Base-by-base conservation (phyloP, 2,329 filamentous ascomycete genomes). In the Apiospora kogelbergensis region DNA sequence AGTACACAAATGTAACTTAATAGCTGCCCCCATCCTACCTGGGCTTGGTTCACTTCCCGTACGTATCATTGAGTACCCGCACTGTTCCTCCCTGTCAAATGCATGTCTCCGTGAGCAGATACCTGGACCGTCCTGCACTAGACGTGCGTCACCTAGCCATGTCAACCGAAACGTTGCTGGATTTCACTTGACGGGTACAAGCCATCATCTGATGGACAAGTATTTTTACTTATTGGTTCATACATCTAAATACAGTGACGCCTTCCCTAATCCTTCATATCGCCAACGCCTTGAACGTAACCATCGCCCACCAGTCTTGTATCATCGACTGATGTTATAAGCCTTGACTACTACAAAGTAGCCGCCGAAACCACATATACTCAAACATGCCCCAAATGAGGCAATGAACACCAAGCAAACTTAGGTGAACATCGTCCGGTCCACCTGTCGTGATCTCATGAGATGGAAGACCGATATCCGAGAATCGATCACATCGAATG, bases 391-490 rank as follows among this genome's bases (percentile, higher is more conserved):
- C 37, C 11, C 40, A 44, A 65, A 7, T 26, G 37, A 65, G 24
- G 37, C 22, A 44, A 65, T 42, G 22, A 44, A 44, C 63, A 22
- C n/a, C n/a, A 30, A 41, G 41, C 63, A 65, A 42, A n/a, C 15
- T 42, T 33, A 33, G 24, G 22, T 65, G 30, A 60, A 37, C 30
- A 60, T 60, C 30, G 13, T 44, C n/a, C 22, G 24, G 37, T 65
- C 37, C n/a, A 20, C 63, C 63, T 65, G 40, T 66, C 65, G 44
- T 66, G 65, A 66, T 46, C 65, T 66, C 65, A 66, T 66, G 41
- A 65, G 26, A 66, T 37, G 48, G 42, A 66, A 48, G 65, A 66
- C 44, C 44, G 65, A 48, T 45, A 53, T 26, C 24, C 41, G 13
- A 24, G 40, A 66, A 44, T 37, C 53, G 22, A 17, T 45, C 24